phyloP scores from a whole-genome alignment of 371 early-diverging fungal genomes.

The Conidiobolus incongruus region DNA sequence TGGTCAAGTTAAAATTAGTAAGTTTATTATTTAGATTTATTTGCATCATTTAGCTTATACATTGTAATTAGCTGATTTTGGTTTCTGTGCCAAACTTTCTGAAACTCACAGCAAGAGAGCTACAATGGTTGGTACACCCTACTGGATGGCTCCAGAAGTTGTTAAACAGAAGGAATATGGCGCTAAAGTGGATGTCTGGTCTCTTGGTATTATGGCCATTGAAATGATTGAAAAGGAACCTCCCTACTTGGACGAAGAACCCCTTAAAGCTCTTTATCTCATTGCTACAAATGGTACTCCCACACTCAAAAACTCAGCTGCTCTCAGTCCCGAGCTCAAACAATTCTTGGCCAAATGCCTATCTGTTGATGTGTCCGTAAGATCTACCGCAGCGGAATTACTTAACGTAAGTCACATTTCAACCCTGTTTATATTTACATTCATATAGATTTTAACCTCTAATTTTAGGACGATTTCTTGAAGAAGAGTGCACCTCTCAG shows the following conservation, averaged over 20 bases:
- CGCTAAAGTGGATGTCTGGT: slow-evolving; percentile 82
- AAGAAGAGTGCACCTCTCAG: slow-evolving; percentile 13
- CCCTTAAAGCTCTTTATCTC: slow-evolving; percentile 81
- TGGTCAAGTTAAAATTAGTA: slow-evolving; percentile 90
- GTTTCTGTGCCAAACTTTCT: slow-evolving; percentile 85
- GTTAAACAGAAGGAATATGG: slow-evolving; percentile 84
- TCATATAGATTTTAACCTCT: not conserved
- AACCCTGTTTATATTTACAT: not conserved
- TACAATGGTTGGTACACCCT: slow-evolving; percentile 95
- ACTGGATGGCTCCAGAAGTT: no score
- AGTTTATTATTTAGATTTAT: slow-evolving; percentile 1
- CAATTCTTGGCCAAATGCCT: slow-evolving; percentile 69
- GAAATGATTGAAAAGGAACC: slow-evolving; percentile 97
- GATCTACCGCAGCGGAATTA: slow-evolving; percentile 56
- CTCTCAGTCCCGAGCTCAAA: slow-evolving; percentile 55
- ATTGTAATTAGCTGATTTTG: slow-evolving; percentile 43
- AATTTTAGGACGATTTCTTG: slow-evolving; percentile 13
- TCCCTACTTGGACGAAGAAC: slow-evolving; percentile 89
- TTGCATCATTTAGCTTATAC: not conserved
- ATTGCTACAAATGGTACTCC: slow-evolving; percentile 96
- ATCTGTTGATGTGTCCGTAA: slow-evolving; percentile 69
- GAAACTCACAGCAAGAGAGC: slow-evolving; percentile 69
- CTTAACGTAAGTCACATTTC: not conserved
- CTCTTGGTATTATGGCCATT: slow-evolving; percentile 85
- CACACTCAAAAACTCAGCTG: slow-evolving; percentile 66